Evolutionary conservation across 2,329 filamentous ascomycete species (phyloP).

Genomic region (Pseudocercospora crystallina): DNA sequence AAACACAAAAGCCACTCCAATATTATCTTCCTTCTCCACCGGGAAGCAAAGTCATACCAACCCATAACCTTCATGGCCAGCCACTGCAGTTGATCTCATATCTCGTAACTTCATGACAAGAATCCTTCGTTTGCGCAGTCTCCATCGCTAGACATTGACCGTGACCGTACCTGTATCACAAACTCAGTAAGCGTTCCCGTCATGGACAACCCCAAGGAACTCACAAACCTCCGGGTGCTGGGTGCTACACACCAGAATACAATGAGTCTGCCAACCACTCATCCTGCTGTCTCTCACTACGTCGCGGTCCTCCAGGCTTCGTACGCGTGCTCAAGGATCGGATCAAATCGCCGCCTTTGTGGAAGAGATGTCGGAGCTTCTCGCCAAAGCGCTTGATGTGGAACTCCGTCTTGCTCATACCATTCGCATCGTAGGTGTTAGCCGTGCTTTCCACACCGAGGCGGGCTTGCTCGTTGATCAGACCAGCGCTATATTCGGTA

Average conservation of each 20-base stretch:
- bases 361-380: constrained; percentile 38
- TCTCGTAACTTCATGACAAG: not conserved
- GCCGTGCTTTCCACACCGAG: constrained; percentile 24
- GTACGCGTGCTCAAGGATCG: constrained; percentile 29
- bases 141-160: constrained; percentile 11
- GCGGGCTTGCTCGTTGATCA: constrained; percentile 22
- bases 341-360: constrained; percentile 36
- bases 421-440: constrained; percentile 31
- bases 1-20: no score
- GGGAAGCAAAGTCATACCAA: no score
- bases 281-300: constrained; percentile 11
- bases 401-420: constrained; percentile 43
- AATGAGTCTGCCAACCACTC: constrained; percentile 31
- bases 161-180: constrained; percentile 10
- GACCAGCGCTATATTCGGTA: constrained; percentile 33
- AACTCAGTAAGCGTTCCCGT: constrained; percentile 18
- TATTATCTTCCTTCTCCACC: no score
- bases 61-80: no score
- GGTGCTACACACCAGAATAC: constrained; percentile 30
- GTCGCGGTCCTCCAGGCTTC: constrained; percentile 8
- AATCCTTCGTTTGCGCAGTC: not conserved
- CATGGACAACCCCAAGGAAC: constrained; percentile 5
- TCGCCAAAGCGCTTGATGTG: constrained; percentile 41
- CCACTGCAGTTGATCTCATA: no score
- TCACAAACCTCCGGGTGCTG: constrained; percentile 6